Base-by-base conservation (phyloP, 306 rosid species). In the Pyrus communis region DNA sequence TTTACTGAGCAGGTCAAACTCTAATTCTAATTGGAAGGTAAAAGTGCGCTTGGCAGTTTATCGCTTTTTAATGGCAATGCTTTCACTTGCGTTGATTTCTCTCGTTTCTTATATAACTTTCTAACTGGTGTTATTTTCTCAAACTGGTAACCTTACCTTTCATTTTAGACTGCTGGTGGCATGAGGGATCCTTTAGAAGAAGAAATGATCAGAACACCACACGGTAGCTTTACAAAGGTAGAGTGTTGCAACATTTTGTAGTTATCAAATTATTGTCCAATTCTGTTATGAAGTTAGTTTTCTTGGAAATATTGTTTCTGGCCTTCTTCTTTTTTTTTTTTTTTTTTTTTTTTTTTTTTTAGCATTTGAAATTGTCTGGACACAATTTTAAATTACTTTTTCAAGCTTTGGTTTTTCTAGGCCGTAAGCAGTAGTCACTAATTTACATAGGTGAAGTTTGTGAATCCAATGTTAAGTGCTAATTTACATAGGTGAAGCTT, bases 201-300 rank as follows among this genome's bases (percentile, higher is more conserved):
- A 22, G 92, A 90, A 75, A 57, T 81, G 33, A 57, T n/a, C 25
- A 67, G 55, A 22, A 62, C 90, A 40, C 76, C 67, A 1, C 80
- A 84, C 2, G 83, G 89, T 35, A 88, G 88, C 79, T 90, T 90
- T 81, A 90, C 92, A 17, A 82, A 81, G 91, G 94, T 89, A 52
- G 78, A 19, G 25, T 70, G 22, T 73, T 55, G 67, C 43, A 17
- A 54, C 45, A 15, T 14, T 40, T 1, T 65, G 30, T 17, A 3
- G 43, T 22, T 11, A 52, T 28, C 67, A 57, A 35, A 18, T 77
- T 12, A 18, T 54, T 63, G 27, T 49, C 62, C 25, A 51, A 31
- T 51, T 70, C 62, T 18, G 6, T 52, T 70, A 70, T 5, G 43
- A 60, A 60, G 43, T 70, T 51, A 42, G 4, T 42, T 13, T 42